Evolutionary conservation across 805 yeast genomes (phyloP).

Genomic region (Spathaspora sp.): DNA sequence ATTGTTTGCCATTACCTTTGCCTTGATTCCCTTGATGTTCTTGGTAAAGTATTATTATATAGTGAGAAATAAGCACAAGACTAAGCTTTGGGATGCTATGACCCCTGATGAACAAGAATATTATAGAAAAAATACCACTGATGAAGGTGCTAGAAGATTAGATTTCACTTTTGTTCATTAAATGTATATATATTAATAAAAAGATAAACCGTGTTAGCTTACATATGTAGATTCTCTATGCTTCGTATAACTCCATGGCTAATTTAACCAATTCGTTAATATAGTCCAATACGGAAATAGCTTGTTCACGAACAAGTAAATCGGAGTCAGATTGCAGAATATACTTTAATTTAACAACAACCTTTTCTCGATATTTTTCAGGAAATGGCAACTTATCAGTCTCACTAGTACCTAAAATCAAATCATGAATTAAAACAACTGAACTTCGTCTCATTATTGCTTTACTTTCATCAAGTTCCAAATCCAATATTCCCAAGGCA

Average conservation of each 20-base stretch:
- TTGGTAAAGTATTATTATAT: slow-evolving; percentile 35
- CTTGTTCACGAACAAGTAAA: slow-evolving; percentile 57
- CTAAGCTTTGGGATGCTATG: slow-evolving; percentile 47
- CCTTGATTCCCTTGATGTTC: slow-evolving; percentile 23
- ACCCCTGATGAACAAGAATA: slow-evolving; percentile 45
- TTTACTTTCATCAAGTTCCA: slow-evolving; percentile 44
- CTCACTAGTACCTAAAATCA: slow-evolving; percentile 45
- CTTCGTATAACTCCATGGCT: slow-evolving; percentile 10
- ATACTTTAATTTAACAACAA: slow-evolving; percentile 42
- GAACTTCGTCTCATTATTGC: slow-evolving; percentile 74
- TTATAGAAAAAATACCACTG: slow-evolving; percentile 44
- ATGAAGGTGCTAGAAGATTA: slow-evolving; percentile 56
- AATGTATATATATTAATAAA: neutral
- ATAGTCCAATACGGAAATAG: slow-evolving; percentile 26
- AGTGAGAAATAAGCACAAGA: slow-evolving; percentile 41
- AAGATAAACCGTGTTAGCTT: too few species aligned
- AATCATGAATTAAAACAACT: slow-evolving; percentile 61
- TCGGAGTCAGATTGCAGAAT: slow-evolving; percentile 49
- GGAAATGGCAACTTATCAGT: slow-evolving; percentile 52
- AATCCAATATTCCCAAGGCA: slow-evolving; percentile 67
- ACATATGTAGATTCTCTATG: too few species aligned
- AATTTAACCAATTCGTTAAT: slow-evolving; percentile 16
- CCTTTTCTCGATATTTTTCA: slow-evolving; percentile 38
- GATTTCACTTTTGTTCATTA: slow-evolving; percentile 41
- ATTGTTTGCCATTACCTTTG: slow-evolving; percentile 34